phyloP scores from a whole-genome alignment of 225 moss, liverwort and hornwort species.

The Bryum argenteum region DNA sequence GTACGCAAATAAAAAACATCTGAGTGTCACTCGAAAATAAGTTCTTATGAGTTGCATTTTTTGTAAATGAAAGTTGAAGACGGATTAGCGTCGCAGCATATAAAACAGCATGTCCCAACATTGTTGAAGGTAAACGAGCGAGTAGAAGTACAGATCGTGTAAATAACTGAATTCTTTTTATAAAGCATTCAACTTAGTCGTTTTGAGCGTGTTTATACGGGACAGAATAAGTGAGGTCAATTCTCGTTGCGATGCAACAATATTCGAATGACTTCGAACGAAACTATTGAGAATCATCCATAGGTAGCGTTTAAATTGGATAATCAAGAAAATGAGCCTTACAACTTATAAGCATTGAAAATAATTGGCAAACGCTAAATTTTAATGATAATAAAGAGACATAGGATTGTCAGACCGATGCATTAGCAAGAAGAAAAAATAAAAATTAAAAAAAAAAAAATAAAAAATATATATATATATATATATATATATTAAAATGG shows the following conservation, averaged over 20 bases:
- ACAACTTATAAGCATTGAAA: neutral
- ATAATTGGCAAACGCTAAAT: conserved; percentile 5
- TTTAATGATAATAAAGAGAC: neutral
- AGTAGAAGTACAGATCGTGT: too few relatives aligned
- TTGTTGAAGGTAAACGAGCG: neutral
- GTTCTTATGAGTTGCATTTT: neutral
- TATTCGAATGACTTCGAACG: neutral
- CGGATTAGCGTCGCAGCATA: neutral
- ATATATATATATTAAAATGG: neutral
- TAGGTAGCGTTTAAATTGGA: neutral
- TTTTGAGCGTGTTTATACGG: neutral
- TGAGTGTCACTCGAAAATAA: neutral
- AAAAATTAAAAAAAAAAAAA: too few relatives aligned
- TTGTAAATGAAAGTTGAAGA: neutral
- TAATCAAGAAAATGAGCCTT: neutral
- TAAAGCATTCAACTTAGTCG: neutral
- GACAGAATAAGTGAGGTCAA: neutral
- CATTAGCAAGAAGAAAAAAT: neutral
- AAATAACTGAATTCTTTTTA: neutral
- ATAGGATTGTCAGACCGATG: neutral
- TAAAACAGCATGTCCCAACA: neutral
- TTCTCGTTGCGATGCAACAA: neutral
- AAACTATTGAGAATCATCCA: conserved; percentile 14
- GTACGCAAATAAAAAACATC: neutral
- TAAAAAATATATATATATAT: too few relatives aligned